Base-by-base conservation (phyloP, 2,329 filamentous ascomycete genomes). In the Hymenoscyphus occultus region DNA sequence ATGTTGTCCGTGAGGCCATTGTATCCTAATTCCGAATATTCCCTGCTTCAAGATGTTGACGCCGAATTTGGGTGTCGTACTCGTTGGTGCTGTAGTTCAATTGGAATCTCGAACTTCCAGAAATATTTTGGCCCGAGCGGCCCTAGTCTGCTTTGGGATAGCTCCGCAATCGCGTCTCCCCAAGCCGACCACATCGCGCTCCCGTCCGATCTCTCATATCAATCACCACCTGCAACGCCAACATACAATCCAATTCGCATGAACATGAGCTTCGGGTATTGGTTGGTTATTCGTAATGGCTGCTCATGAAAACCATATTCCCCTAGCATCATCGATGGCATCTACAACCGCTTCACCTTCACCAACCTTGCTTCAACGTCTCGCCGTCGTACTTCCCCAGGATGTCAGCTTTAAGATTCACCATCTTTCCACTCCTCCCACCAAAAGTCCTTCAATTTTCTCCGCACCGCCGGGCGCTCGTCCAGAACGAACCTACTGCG, bases 351-450 rank as follows among this genome's bases (percentile, higher is more conserved):
- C 60, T 35, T 71, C 68, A 62, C 62, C 60, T 35, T 71, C 68
- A 62, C 62, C 67, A 57, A 65, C 68, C 66, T 72, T 76, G 60
- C 65, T 72, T 54, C 64, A 74, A 61, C 64, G 70, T 65, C 71
- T 76, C 54, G 69, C 69, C 64, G 65, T 65, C 28, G 68, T 70
- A n/a, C 81, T 90, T 10, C 86, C 86, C 10, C 80, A 82, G 66
- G 81, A 78, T 68, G 75, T 77, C 73, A 78, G 74, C 14, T 90
- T 96, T 75, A 88, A 83, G 69, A 83, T 94, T 73, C 89, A 96
- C 77, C 94, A 99, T 80, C 80, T 97, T 71, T 96, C 92, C 31
- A 96, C 93, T 5, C 90, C 91, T 14, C 91, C 94, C 5, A 89
- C 87, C 40, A 83, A 83, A 74, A 90, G 88, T 68, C 84, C 88